phyloP scores from a whole-genome alignment of 1,284 basidiomycete species.

The Cutaneotrichosporon cyanovorans region DNA sequence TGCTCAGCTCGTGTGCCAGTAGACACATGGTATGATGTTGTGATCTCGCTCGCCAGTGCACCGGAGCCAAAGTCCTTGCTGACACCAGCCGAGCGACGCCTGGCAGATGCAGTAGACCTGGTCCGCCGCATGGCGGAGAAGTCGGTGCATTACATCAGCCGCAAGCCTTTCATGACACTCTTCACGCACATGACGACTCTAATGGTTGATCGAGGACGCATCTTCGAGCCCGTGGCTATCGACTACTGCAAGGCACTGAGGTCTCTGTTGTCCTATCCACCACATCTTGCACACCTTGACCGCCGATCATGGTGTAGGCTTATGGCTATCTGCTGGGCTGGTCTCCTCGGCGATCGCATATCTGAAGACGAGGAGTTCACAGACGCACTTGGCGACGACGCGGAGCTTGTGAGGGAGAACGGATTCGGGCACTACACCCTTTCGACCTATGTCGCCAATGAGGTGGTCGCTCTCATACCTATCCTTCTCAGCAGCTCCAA shows the following conservation, averaged over 20 bases:
- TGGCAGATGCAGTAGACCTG: slow-evolving; percentile 10
- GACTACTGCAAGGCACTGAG: slow-evolving; percentile 75
- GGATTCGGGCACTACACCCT: too few relatives aligned
- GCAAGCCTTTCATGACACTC: slow-evolving; percentile 43
- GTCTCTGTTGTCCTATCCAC: slow-evolving; percentile 55
- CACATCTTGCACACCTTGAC: slow-evolving; percentile 72
- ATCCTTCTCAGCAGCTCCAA: slow-evolving; percentile 55
- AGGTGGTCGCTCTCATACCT: slow-evolving; percentile 60
- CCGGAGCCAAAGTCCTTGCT: neutral
- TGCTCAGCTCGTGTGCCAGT: too few relatives aligned
- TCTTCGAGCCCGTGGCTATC: slow-evolving; percentile 62
- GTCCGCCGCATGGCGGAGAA: slow-evolving; percentile 34
- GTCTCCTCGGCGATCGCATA: slow-evolving; percentile 60
- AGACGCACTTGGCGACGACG: slow-evolving; percentile 9
- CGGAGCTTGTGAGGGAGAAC: slow-evolving; percentile 7
- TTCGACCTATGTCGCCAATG: slow-evolving; percentile 28
- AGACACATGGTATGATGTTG: too few relatives aligned
- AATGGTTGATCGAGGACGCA: slow-evolving; percentile 52
- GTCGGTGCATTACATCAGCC: slow-evolving; percentile 27
- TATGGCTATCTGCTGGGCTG: slow-evolving; percentile 66
- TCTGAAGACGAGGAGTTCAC: slow-evolving; percentile 33
- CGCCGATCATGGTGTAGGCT: slow-evolving; percentile 60
- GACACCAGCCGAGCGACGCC: slow-evolving; percentile 19
- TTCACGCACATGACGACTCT: slow-evolving; percentile 61
- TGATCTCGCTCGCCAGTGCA: too few relatives aligned